Percentiles rank a stretch among this genome's conserved stretches.
Evolutionary conservation across 2,329 filamentous ascomycete genomes (phyloP).

Genomic region (Phyllosticta capitalensis): DNA sequence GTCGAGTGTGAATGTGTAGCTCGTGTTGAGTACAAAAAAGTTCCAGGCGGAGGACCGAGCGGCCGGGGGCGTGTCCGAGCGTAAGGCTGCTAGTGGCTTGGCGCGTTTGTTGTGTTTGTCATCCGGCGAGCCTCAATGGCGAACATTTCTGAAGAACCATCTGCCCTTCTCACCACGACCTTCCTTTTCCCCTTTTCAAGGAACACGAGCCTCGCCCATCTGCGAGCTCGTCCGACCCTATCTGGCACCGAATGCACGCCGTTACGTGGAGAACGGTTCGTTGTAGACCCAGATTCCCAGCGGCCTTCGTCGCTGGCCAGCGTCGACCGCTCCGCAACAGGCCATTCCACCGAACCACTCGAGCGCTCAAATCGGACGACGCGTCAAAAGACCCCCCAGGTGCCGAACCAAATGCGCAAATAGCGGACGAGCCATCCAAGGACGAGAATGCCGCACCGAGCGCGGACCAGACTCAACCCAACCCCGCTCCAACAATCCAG

Average conservation of each 20-base stretch:
- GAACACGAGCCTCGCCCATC: constrained; percentile 14
- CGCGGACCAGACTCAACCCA: constrained; percentile 12
- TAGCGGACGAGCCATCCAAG: constrained; percentile 16
- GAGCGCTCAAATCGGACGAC: constrained; percentile 11
- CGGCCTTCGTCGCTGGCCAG: constrained; percentile 27
- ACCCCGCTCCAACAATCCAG: not conserved
- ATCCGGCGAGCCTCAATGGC: not conserved
- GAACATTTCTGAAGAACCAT: constrained; percentile 6
- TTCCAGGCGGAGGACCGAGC: not conserved
- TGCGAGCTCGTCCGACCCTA: constrained; percentile 15
- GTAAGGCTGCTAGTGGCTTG: not conserved
- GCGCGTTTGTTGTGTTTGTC: constrained; percentile 4
- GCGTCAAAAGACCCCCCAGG: constrained; percentile 19
- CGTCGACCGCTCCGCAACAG: constrained; percentile 26
- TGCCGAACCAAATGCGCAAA: not conserved
- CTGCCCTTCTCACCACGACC: not conserved
- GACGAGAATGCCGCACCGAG: constrained; percentile 17
- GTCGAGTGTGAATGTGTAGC: not conserved
- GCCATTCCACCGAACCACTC: constrained; percentile 25
- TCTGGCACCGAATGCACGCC: constrained; percentile 30
- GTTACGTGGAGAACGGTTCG: constrained; percentile 32
- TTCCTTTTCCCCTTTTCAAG: not conserved
- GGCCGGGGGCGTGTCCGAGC: not conserved
- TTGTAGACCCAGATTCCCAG: constrained; percentile 30
- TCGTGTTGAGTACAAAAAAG: constrained; percentile 1